Evolutionary conservation across 2,329 filamentous ascomycete genomes (phyloP).

Genomic region (Penicillium sp.): DNA sequence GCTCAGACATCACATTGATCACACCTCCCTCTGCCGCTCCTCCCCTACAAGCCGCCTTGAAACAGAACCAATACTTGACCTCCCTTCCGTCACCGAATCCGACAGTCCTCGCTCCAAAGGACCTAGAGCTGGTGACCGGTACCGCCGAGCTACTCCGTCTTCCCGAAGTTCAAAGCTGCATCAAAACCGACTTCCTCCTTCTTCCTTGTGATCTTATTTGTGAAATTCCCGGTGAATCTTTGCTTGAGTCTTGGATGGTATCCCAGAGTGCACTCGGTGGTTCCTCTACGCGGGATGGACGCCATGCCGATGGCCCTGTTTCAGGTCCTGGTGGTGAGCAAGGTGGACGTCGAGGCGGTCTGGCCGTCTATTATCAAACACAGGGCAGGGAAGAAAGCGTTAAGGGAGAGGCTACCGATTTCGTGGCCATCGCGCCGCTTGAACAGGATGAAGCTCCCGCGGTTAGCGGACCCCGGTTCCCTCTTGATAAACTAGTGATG

Average conservation of each 20-base stretch:
- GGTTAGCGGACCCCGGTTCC: conserved; percentile 40
- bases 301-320: conserved; percentile 44
- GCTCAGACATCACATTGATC: conserved; percentile 52
- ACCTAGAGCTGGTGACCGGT: conserved; percentile 79
- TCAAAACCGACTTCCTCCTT: conserved; percentile 86
- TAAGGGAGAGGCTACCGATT: conserved; percentile 92
- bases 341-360: conserved; percentile 71
- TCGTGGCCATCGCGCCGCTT: conserved; percentile 77
- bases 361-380: conserved; percentile 91
- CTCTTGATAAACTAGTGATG: conserved; percentile 70
- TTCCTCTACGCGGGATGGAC: conserved; percentile 55
- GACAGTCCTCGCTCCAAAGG: conserved; percentile 78
- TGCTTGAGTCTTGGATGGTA: conserved; percentile 92
- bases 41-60: conserved; percentile 51
- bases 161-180: conserved; percentile 75
- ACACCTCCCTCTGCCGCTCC: conserved; percentile 50
- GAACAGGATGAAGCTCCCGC: conserved; percentile 54
- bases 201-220: conserved; percentile 93
- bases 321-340: conserved; percentile 60
- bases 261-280: conserved; percentile 71
- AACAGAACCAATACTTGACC: conserved; percentile 55
- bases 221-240: conserved; percentile 79
- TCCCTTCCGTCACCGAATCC: conserved; percentile 49
- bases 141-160: conserved; percentile 87
- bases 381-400: conserved; percentile 71